These are phyloP conservation scores for Neospermospora avenae DNA, from an alignment of 2,329 filamentous ascomycete genomes.

Conservation along the genomic window DNA sequence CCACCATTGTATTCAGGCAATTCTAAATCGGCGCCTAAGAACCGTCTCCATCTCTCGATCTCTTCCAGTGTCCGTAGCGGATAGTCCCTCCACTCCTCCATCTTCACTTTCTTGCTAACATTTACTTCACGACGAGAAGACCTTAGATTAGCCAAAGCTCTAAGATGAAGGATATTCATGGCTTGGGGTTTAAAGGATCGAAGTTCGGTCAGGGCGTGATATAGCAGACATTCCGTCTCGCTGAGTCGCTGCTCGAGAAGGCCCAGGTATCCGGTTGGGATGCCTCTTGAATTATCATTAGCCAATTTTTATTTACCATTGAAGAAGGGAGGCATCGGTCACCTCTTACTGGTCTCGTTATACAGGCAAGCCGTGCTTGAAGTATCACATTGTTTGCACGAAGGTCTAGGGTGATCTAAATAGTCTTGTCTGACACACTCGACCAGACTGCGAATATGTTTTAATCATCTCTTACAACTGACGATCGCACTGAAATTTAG, in stretches of 20 bases:
- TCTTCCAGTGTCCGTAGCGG: constrained; percentile 1
- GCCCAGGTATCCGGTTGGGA: constrained; percentile 40
- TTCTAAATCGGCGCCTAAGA: neutral
- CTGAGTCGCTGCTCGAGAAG: constrained; percentile 39
- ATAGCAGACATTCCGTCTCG: constrained; percentile 33
- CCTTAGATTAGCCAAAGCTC: neutral
- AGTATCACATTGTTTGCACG: constrained; percentile 2
- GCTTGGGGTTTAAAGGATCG: neutral
- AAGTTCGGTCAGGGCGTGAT: constrained; percentile 21
- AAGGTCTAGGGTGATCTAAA: neutral
- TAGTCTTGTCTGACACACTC: neutral
- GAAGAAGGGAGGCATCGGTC: neutral
- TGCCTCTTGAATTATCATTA: constrained; percentile 29
- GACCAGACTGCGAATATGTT: neutral
- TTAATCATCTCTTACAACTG: constrained; percentile 3
- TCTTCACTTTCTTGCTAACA: neutral
- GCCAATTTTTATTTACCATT: neutral
- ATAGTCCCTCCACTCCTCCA: constrained; percentile 9
- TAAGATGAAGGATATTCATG: neutral
- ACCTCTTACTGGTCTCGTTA: constrained; percentile 5
- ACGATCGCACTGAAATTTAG: constrained; percentile 4
- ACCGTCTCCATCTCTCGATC: constrained; percentile 4
- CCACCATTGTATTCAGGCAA: neutral
- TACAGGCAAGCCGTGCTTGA: neutral
- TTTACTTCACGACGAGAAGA: neutral